phyloP scores from a whole-genome alignment of 345 rosid genomes.

The Linum tenue region DNA sequence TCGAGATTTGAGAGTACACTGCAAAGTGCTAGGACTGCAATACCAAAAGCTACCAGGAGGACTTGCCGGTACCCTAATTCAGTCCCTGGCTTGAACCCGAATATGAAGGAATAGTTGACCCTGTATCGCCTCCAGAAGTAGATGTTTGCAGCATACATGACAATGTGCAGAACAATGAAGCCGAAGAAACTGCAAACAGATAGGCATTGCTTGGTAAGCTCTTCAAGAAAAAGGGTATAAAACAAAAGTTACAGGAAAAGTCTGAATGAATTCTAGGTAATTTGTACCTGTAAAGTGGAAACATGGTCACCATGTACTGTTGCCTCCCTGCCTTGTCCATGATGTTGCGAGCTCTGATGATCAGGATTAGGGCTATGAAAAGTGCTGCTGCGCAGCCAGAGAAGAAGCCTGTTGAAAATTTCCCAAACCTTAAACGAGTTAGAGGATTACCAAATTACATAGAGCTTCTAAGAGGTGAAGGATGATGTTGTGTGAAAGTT shows the following conservation, averaged over 20 bases:
- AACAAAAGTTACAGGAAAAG: background rate
- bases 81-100: slow-evolving; percentile 67
- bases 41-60: slow-evolving; percentile 39
- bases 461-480: no score
- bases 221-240: background rate
- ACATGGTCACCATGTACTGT: slow-evolving; percentile 61
- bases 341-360: slow-evolving; percentile 45
- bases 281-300: slow-evolving; percentile 62
- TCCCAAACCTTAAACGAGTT: background rate
- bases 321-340: slow-evolving; percentile 34
- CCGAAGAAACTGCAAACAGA: slow-evolving; percentile 47
- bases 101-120: slow-evolving; percentile 61
- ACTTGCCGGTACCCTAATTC: slow-evolving; percentile 65
- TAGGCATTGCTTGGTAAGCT: background rate
- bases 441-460: no score
- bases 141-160: slow-evolving; percentile 50
- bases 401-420: slow-evolving; percentile 39
- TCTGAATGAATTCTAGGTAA: no score
- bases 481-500: background rate
- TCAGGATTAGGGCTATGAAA: slow-evolving; percentile 34
- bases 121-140: slow-evolving; percentile 62
- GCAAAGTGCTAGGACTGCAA: slow-evolving; percentile 45
- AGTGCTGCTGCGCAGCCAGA: slow-evolving; percentile 63
- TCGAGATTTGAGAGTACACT: slow-evolving; percentile 58
- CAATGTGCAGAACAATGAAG: slow-evolving; percentile 56